These are phyloP conservation scores for Cordyceps farinosa DNA, from an alignment of 2,329 filamentous ascomycete species.

Conservation along the genomic window DNA sequence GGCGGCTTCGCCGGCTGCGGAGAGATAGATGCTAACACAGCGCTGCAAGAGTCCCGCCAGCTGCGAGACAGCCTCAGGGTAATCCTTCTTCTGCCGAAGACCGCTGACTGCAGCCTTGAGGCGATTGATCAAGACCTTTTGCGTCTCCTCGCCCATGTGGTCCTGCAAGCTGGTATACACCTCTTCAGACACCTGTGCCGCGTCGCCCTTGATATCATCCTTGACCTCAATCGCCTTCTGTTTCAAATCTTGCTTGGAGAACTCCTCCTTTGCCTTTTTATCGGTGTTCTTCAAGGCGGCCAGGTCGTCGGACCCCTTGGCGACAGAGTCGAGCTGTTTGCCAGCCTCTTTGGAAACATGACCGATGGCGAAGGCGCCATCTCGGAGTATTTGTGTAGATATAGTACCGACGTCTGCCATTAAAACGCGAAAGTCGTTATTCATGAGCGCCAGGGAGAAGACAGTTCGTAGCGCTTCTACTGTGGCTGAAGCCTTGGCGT, in stretches of 20 bases:
- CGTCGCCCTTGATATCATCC: conserved; percentile 50
- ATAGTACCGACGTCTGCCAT: conserved; percentile 75
- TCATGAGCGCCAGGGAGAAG: conserved; percentile 78
- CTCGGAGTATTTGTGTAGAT: conserved; percentile 78
- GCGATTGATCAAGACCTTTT: conserved; percentile 67
- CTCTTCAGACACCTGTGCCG: conserved; percentile 51
- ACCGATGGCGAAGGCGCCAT: conserved; percentile 77
- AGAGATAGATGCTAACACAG: conserved; percentile 75
- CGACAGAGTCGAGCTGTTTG: conserved; percentile 63
- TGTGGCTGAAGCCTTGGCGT: conserved; percentile 36
- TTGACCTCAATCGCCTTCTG: conserved; percentile 54
- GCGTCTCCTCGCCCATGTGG: conserved; percentile 69
- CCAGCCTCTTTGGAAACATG: conserved; percentile 71
- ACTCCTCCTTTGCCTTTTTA: conserved; percentile 28
- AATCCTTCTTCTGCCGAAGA: conserved; percentile 73
- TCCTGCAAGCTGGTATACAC: conserved; percentile 69
- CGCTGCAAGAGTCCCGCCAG: conserved; percentile 71
- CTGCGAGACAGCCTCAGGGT: conserved; percentile 80
- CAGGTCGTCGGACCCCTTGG: conserved; percentile 21
- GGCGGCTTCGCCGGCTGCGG: conserved; percentile 64
- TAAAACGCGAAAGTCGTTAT: conserved; percentile 85
- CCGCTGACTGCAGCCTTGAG: conserved; percentile 73
- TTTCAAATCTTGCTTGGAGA: conserved; percentile 62
- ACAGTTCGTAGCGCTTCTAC: conserved; percentile 82
- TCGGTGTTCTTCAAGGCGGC: conserved; percentile 22